phyloP scores from a whole-genome alignment of 2,329 filamentous ascomycete genomes.

The Penicillium frequentans region DNA sequence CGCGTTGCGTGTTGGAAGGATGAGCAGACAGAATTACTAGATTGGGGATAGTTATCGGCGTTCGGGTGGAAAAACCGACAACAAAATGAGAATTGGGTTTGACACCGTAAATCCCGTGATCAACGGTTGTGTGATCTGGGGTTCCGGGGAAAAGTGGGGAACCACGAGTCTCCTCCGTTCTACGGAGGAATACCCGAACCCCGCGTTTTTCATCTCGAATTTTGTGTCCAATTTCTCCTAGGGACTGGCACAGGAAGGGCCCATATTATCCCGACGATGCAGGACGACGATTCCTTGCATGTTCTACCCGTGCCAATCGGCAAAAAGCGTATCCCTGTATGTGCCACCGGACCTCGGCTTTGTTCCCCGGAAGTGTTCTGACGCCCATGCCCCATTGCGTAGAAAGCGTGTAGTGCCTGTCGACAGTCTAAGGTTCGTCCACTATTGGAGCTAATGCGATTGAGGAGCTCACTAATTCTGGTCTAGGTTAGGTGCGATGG shows the following conservation, averaged over 20 bases:
- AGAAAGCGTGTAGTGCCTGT: constrained; percentile 42
- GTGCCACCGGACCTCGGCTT: constrained; percentile 1
- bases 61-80: constrained; percentile 17
- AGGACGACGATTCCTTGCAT: constrained; percentile 21
- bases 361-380: neutral
- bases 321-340: constrained; percentile 40
- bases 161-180: neutral
- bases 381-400: neutral
- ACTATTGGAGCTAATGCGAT: neutral
- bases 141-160: constrained; percentile 1
- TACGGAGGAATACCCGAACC: constrained; percentile 2
- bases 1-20: neutral
- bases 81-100: neutral
- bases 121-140: neutral
- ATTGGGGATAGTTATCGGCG: constrained; percentile 16
- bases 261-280: neutral
- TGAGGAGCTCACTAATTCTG: neutral
- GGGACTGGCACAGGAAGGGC: neutral
- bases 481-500: constrained; percentile 39
- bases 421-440: constrained; percentile 36
- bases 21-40: constrained; percentile 6
- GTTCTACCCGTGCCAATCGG: constrained; percentile 23
- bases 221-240: neutral
- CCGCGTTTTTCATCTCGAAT: neutral
- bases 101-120: neutral